phyloP scores from a whole-genome alignment of 495 filamentous ascomycete species.

The Penicillium flavigenum region DNA sequence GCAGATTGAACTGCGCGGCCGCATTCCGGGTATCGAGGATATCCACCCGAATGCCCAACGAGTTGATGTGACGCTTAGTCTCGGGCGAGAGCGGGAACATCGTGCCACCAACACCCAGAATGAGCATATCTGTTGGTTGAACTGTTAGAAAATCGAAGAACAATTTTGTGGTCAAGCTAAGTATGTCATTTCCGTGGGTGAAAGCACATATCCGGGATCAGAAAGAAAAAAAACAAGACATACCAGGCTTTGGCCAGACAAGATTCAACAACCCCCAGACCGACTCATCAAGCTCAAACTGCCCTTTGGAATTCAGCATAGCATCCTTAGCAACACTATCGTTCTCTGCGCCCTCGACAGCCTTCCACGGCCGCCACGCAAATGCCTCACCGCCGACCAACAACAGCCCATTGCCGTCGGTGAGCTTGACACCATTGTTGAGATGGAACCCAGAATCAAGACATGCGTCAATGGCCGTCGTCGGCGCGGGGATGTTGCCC shows the following conservation, averaged over 20 bases:
- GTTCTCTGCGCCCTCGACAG: conserved; percentile 25
- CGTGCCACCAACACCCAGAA: conserved; percentile 77
- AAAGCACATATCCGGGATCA: conserved; percentile 7
- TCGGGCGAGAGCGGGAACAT: conserved; percentile 74
- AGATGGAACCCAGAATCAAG: conserved; percentile 75
- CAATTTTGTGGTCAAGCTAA: neutral
- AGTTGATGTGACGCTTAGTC: conserved; percentile 67
- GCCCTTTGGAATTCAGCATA: conserved; percentile 71
- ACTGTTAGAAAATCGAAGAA: conserved; percentile 20
- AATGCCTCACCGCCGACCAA: conserved; percentile 86
- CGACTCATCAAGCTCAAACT: conserved; percentile 71
- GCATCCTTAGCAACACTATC: conserved; percentile 35
- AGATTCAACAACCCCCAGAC: conserved; percentile 75
- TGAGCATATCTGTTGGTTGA: conserved; percentile 69
- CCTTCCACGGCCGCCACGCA: conserved; percentile 76
- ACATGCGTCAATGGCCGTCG: conserved; percentile 80
- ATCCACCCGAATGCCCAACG: conserved; percentile 81
- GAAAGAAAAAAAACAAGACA: conserved; percentile 24
- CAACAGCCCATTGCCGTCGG: conserved; percentile 64
- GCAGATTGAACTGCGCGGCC: conserved; percentile 82
- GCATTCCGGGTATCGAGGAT: conserved; percentile 92
- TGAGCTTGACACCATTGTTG: conserved; percentile 70
- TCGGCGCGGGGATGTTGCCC: conserved; percentile 68
- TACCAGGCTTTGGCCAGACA: conserved; percentile 91
- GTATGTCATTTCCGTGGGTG: neutral